These are phyloP conservation scores for Centrapalus pauciflorus DNA, from an alignment of 129 eudicot genomes.

Conservation along the genomic window DNA sequence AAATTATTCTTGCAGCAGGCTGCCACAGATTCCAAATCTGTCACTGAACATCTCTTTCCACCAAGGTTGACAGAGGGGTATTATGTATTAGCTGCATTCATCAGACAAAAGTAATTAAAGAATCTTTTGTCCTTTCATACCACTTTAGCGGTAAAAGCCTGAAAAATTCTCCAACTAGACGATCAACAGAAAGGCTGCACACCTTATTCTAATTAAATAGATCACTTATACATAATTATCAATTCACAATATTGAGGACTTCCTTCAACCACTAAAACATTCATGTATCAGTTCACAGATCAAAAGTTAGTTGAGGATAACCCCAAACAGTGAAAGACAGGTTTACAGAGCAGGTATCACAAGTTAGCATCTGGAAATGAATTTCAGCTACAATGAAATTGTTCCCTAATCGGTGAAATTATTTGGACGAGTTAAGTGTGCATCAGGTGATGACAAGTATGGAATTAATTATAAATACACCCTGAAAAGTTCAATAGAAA, in stretches of 20 bases:
- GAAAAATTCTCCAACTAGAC: slow-evolving; percentile 1
- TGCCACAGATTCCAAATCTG: slow-evolving; percentile 72
- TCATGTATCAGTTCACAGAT: not conserved
- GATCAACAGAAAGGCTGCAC: slow-evolving; percentile 6
- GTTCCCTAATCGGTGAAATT: not conserved
- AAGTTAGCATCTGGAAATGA: not conserved
- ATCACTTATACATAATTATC: not conserved
- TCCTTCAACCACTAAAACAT: slow-evolving; percentile 10
- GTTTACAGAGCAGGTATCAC: not conserved
- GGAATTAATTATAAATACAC: not conserved
- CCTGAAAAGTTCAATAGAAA: not conserved
- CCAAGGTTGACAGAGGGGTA: slow-evolving; percentile 44
- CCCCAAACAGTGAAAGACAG: not conserved
- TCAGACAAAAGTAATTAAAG: slow-evolving; percentile 57
- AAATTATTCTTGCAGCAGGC: slow-evolving; percentile 71
- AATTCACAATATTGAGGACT: not conserved
- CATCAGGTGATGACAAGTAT: not conserved
- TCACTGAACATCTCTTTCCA: slow-evolving; percentile 66
- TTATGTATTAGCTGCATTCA: slow-evolving; percentile 77
- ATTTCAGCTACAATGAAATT: not conserved
- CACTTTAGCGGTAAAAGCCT: slow-evolving; percentile 2
- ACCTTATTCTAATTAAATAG: slow-evolving; percentile 4
- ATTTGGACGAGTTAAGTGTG: not conserved
- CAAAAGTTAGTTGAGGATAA: not conserved
- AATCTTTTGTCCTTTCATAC: slow-evolving; percentile 44